A percentile compares a stretch with the other conserved stretches of the same genome.
phyloP scores from a whole-genome alignment of 2,329 filamentous ascomycete species.

The Colletotrichum tanaceti region DNA sequence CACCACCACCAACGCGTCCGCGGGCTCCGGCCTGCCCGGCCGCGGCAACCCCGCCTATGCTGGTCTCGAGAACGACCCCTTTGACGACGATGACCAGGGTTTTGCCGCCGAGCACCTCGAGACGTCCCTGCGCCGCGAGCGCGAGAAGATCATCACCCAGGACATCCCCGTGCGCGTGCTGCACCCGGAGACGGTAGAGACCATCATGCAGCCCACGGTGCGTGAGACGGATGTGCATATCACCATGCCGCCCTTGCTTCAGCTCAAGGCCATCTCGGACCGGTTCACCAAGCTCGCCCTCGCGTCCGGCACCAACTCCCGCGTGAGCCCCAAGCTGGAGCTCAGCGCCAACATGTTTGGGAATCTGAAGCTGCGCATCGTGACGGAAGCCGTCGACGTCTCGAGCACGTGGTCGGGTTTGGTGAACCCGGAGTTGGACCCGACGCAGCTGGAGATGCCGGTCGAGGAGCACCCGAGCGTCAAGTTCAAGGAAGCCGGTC shows the following conservation, averaged over 20 bases:
- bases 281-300: constrained; percentile 89
- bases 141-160: constrained; percentile 93
- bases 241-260: constrained; percentile 84
- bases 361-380: constrained; percentile 80
- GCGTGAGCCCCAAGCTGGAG: constrained; percentile 74
- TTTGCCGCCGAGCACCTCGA: constrained; percentile 65
- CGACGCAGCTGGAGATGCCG: constrained; percentile 75
- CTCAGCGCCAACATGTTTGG: constrained; percentile 96
- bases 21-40: constrained; percentile 47
- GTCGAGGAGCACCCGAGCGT: constrained; percentile 86
- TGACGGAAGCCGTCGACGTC: constrained; percentile 86
- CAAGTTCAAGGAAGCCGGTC: constrained; percentile 78
- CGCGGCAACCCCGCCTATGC: constrained; percentile 41
- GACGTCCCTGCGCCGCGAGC: constrained; percentile 72
- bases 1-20: constrained; percentile 71
- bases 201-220: constrained; percentile 91
- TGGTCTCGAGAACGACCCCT: constrained; percentile 50
- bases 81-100: constrained; percentile 57
- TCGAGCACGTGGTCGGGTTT: constrained; percentile 87
- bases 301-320: constrained; percentile 50
- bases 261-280: constrained; percentile 94
- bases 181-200: constrained; percentile 83
- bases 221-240: constrained; percentile 96
- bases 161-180: constrained; percentile 96
- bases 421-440: constrained; percentile 88